Evolutionary conservation across 441 rosid genomes (phyloP).

Genomic region (Pelargonium fulgidum): DNA sequence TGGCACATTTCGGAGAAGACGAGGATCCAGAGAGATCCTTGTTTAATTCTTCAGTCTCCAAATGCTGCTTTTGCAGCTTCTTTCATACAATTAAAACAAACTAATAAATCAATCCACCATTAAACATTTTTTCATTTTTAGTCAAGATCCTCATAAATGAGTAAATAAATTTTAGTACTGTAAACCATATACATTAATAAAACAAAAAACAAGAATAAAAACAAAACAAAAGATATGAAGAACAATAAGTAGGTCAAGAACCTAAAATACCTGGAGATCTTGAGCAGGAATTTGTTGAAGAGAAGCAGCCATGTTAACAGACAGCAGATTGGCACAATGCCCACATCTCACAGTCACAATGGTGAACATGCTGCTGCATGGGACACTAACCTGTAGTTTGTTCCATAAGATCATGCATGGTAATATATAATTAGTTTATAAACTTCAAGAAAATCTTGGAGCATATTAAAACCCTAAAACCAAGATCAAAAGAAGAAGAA

Average conservation of each 20-base stretch:
- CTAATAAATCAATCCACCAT: neutral
- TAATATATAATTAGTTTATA: too few species aligned
- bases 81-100: conserved; percentile 18
- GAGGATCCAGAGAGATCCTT: conserved; percentile 46
- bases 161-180: too few species aligned
- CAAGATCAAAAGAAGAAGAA: neutral
- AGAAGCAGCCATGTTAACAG: conserved; percentile 68
- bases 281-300: conserved; percentile 53
- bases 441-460: neutral
- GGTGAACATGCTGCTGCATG: conserved; percentile 54
- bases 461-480: too few species aligned
- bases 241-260: neutral
- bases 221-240: neutral
- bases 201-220: neutral
- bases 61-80: conserved; percentile 50
- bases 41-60: conserved; percentile 36
- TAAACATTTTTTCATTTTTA: neutral
- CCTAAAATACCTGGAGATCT: conserved; percentile 46
- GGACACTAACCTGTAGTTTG: conserved; percentile 72
- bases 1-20: conserved; percentile 50
- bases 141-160: too few species aligned
- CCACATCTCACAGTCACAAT: conserved; percentile 93
- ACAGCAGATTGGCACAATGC: conserved; percentile 77
- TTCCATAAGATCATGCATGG: too few species aligned
- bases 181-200: too few species aligned